Evolutionary conservation across 1,139 yeast genomes (phyloP), one percentile per base, ranked within the genome.

Genomic region (Suhomyces maxii): DNA sequence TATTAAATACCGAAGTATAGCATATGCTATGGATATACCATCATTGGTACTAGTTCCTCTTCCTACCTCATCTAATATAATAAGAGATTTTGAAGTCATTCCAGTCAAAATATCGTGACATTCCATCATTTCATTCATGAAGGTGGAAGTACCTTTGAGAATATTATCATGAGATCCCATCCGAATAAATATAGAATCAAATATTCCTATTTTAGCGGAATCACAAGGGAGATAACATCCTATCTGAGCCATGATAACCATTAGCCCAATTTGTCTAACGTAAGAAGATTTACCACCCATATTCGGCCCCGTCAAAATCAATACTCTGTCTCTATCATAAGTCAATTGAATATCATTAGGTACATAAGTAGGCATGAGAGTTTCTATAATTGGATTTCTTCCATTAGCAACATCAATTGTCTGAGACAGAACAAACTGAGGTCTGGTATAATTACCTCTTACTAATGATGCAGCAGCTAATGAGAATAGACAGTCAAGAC

Each of bases 1-100:
- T 4, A 84, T 67, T 44, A 90, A 76, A 55, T 87, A 84, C 47
- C 80, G 76, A 48, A 93, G 68, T 2, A 93, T 84, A 0, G 96
- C 75, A 59, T 83, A 80, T 0, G 98, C 97, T 33, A 93, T 83
- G 0, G 96, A 83, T 34, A 86, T 85, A 0, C 99, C 99, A 66
- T 93, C 99, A 48, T 75, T 73, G 0, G 98, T 90, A 0, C 96
- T 86, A 0, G 99, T 93, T 6, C 89, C 95, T 43, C 93, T 67
- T 4, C 95, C 95, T 34, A 83, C 74, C 52, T 83, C 88, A 55
- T 83, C 88, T 35, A 83, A 64, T 1, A 83, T 68, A 1, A 86
- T 80, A 44, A 87, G 67, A 0, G 89, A 83, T 37, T 73, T 69
- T 5, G 65, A 55, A 2, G 83, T 76, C 45, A 65, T 68, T 11